Base-by-base conservation (phyloP, 257 asterid genomes). In the Buddleja alternifolia region DNA sequence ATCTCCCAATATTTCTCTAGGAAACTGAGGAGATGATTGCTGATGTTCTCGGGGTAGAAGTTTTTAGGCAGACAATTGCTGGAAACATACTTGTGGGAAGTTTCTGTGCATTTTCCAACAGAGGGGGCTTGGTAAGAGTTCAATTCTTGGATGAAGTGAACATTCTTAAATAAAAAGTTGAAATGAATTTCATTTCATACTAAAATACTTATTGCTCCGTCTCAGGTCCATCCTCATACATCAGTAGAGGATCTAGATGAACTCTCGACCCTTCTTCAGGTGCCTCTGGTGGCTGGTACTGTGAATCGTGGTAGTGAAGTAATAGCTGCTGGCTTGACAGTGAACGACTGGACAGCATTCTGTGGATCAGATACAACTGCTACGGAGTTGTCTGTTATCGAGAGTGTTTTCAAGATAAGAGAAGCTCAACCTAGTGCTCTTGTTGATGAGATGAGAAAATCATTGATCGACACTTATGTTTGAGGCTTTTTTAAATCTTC, bases 341-440 rank as follows among this genome's bases (percentile, higher is more conserved):
- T 88, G 10, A 92, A 92, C 59, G 97, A 92, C 78, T 92, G 97
- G 97, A 84, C 96, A 0, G 98, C 93, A 1, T 92, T 92, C 75
- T 90, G 97, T 48, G 98, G 97, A n/a, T 83, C 96, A 1, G 96
- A 88, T 73, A 92, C 98, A 3, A 92, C 98, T 67, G 98, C 97
- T 39, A 90, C 98, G 0, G 98, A 92, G 83, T 57, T 90, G 70
- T 84, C 95, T 4, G 96, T 92, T 8, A 78, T 90, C 9, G 96
- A 90, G 80, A 86, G 82, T 2, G 93, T 90, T 23, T 93, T 93
- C 85, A 90, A 90, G 87, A 66, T 90, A 77, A 84, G 96, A 72
- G 96, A 86, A 62, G 98, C 92, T 72, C 93, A 85, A 69, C 97
- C 98, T 5, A 78, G 89, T 73, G 85, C 92, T 7, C 78, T 90